Evolutionary conservation across 2,329 filamentous ascomycete species (phyloP).

Genomic region (Dryadomyces quercivorus): DNA sequence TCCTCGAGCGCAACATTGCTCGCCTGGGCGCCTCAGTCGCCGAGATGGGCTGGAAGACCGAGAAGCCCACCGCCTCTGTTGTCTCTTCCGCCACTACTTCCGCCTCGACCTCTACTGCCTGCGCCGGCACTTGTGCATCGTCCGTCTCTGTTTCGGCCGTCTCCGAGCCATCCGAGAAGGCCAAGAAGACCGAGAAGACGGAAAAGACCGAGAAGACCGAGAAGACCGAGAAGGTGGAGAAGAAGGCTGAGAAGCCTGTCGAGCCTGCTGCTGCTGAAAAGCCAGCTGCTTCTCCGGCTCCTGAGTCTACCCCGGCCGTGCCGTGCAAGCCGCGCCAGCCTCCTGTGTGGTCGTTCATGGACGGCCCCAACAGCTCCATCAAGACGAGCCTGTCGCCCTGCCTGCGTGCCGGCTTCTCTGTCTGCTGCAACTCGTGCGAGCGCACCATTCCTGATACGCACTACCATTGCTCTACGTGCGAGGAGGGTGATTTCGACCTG

Average conservation of each 20-base stretch:
- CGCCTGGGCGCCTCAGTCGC: constrained; percentile 11
- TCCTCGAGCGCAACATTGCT: constrained; percentile 10
- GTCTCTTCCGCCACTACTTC: not conserved
- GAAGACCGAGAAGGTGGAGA: not conserved
- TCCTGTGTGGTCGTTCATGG: not conserved
- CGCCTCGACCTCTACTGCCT: not conserved
- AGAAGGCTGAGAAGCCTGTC: not conserved
- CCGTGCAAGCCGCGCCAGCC: not conserved
- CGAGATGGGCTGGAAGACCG: constrained; percentile 5
- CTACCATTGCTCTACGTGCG: constrained; percentile 90
- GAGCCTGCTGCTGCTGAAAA: not conserved
- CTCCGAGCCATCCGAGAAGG: not conserved
- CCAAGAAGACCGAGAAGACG: not conserved
- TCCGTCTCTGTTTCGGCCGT: not conserved
- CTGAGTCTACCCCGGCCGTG: not conserved
- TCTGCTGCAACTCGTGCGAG: constrained; percentile 91
- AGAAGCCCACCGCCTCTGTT: not conserved
- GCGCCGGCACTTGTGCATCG: not conserved
- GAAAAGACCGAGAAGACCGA: not conserved
- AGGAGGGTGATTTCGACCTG: constrained; percentile 87
- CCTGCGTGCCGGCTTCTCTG: constrained; percentile 44
- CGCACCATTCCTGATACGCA: constrained; percentile 66
- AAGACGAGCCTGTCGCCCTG: not conserved
- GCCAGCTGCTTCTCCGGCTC: not conserved
- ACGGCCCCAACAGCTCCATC: not conserved